phyloP scores from a whole-genome alignment of 2,329 filamentous ascomycete species.

The Beauveria brongniartii region DNA sequence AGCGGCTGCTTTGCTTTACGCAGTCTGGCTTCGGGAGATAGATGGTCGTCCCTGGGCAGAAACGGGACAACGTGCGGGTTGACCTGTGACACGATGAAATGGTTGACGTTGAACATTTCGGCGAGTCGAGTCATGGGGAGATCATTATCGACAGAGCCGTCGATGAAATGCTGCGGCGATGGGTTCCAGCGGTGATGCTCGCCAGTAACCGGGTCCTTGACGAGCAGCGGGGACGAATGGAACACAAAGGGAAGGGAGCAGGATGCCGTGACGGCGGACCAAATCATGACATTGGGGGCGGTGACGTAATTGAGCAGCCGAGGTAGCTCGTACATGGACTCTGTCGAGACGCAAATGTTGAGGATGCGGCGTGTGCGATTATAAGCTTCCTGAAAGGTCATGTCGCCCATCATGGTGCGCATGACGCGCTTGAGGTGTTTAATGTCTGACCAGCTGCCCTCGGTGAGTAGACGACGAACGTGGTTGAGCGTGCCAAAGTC shows the following conservation, averaged over 20 bases:
- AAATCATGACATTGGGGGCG: constrained; percentile 88
- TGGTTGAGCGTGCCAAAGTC: constrained; percentile 60
- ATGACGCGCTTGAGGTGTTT: constrained; percentile 74
- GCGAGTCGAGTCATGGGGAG: constrained; percentile 82
- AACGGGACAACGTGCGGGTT: constrained; percentile 93
- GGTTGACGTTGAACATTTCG: constrained; percentile 97
- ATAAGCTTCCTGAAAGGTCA: constrained; percentile 93
- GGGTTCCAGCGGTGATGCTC: constrained; percentile 77
- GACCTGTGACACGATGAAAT: constrained; percentile 95
- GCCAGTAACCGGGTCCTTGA: constrained; percentile 77
- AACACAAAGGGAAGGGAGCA: constrained; percentile 89
- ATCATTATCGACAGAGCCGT: constrained; percentile 92
- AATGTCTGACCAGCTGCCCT: constrained; percentile 80
- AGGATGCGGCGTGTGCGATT: constrained; percentile 87
- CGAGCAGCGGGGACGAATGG: constrained; percentile 66
- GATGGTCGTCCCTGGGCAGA: constrained; percentile 62
- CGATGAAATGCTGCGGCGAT: constrained; percentile 78
- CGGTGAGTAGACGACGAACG: constrained; percentile 65
- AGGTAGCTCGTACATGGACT: constrained; percentile 79
- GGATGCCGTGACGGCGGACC: constrained; percentile 93
- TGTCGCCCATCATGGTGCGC: constrained; percentile 70
- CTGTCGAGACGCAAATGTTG: constrained; percentile 88
- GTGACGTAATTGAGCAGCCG: constrained; percentile 87
- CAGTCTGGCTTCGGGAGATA: constrained; percentile 29
- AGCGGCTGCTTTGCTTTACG: constrained; percentile 19